These are phyloP conservation scores for Castanospermum australe DNA, from an alignment of 306 rosid genomes.

Conservation along the genomic window DNA sequence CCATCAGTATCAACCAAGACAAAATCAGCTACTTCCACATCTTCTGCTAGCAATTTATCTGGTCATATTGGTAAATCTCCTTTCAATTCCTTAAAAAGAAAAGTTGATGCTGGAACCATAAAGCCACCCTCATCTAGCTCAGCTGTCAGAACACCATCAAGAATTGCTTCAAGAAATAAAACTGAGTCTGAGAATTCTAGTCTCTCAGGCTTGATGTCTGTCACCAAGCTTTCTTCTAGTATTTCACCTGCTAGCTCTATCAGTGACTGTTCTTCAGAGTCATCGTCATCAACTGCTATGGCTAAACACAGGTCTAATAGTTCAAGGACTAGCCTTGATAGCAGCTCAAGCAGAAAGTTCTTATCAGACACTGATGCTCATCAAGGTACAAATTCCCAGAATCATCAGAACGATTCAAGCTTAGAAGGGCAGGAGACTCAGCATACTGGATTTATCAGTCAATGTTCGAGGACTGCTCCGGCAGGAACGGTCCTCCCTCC, in stretches of 20 bases:
- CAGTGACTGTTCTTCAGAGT: constrained; percentile 91
- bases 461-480: constrained; percentile 36
- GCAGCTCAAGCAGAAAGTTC: constrained; percentile 46
- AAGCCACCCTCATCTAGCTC: constrained; percentile 50
- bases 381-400: constrained; percentile 38
- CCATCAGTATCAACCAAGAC: constrained; percentile 46
- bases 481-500: constrained; percentile 43
- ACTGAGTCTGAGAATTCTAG: constrained; percentile 43
- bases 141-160: constrained; percentile 51
- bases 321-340: constrained; percentile 70
- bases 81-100: constrained; percentile 43
- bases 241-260: constrained; percentile 83
- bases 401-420: constrained; percentile 25
- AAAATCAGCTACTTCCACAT: constrained; percentile 41
- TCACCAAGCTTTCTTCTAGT: constrained; percentile 54
- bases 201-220: constrained; percentile 48
- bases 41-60: constrained; percentile 46
- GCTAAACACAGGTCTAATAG: constrained; percentile 44
- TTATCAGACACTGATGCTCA: constrained; percentile 44
- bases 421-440: constrained; percentile 45
- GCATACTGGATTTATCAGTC: constrained; percentile 31
- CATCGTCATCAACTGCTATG: constrained; percentile 57
- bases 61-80: constrained; percentile 46
- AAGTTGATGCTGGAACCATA: constrained; percentile 34
- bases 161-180: constrained; percentile 43